Conservation (phyloP, 805 yeast species). For the Metschnikowia chrysomelidarum region DNA sequence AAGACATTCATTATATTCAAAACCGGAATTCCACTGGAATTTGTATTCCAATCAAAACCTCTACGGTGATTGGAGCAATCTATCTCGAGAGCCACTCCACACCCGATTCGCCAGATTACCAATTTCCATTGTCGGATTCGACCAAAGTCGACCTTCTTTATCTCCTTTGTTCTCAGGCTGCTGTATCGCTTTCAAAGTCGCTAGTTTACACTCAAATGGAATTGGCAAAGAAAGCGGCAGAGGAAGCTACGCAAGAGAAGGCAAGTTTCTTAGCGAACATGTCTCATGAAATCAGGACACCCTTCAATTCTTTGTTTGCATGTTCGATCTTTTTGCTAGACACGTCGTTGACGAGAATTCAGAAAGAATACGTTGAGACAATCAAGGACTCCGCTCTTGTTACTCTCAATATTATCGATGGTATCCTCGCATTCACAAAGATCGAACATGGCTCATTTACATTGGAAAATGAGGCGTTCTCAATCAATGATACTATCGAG, state of each 20-base stretch:
- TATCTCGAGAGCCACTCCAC: slow-evolving; percentile 33
- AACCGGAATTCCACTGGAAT: too few species aligned
- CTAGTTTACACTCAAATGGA: slow-evolving; percentile 46
- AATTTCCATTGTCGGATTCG: slow-evolving; percentile 16
- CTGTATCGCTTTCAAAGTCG: slow-evolving; percentile 48
- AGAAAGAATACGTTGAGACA: slow-evolving; percentile 50
- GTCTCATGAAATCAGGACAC: slow-evolving; percentile 57
- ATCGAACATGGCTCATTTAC: slow-evolving; percentile 53
- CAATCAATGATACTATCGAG: slow-evolving; percentile 42
- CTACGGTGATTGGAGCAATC: slow-evolving; percentile 42
- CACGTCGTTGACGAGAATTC: slow-evolving; percentile 42
- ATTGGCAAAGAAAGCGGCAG: slow-evolving; percentile 39
- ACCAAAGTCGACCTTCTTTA: slow-evolving; percentile 37
- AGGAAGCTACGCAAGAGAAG: slow-evolving; percentile 52
- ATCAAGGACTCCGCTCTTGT: slow-evolving; percentile 49
- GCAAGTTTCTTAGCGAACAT: slow-evolving; percentile 52
- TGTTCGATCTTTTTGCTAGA: slow-evolving; percentile 49
- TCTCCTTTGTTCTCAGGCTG: slow-evolving; percentile 49
- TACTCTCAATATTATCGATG: slow-evolving; percentile 50
- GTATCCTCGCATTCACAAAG: slow-evolving; percentile 53
- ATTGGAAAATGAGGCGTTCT: slow-evolving; percentile 43
- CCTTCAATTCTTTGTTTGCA: slow-evolving; percentile 49
- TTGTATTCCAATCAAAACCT: slow-evolving; percentile 45
- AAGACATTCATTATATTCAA: too few species aligned
- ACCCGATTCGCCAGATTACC: slow-evolving; percentile 5